Conservation (phyloP, 2,329 filamentous ascomycete species). For the Fusarium praegraminearum region DNA sequence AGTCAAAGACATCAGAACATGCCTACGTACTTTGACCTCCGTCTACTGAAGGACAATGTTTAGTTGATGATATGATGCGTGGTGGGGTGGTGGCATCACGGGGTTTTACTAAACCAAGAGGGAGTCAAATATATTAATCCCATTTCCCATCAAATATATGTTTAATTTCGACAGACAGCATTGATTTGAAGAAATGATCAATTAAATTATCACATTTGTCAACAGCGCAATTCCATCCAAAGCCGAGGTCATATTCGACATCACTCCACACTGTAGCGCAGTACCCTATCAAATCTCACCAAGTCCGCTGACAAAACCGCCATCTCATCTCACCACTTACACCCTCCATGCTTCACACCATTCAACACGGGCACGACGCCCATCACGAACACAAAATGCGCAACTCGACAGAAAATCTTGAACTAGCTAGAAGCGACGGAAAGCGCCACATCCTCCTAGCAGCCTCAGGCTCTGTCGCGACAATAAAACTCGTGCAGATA, state of each 20-base stretch:
- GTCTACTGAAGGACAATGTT: background rate
- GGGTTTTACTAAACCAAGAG: background rate
- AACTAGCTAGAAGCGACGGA: constrained; percentile 52
- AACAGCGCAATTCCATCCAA: background rate
- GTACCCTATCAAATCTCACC: constrained; percentile 15
- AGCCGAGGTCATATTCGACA: background rate
- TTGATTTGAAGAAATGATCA: too few relatives aligned
- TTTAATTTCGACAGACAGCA: too few relatives aligned
- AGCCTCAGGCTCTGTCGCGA: constrained; percentile 75
- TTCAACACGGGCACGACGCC: constrained; percentile 40
- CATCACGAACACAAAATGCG: constrained; percentile 42
- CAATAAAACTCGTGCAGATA: constrained; percentile 83
- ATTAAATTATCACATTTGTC: rapidly evolving
- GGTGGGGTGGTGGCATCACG: too few relatives aligned
- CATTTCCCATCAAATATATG: background rate
- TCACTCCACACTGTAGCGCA: constrained; percentile 14
- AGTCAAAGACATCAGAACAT: rapidly evolving
- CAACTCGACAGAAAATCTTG: constrained; percentile 51
- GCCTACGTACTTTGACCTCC: background rate
- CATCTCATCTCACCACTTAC: background rate
- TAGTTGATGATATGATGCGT: background rate
- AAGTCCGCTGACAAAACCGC: constrained; percentile 21
- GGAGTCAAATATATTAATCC: background rate
- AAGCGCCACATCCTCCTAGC: constrained; percentile 59
- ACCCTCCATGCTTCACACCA: constrained; percentile 41